Conservation (phyloP, 2,329 filamentous ascomycete genomes). For the Cladobotryum mycophilum region DNA sequence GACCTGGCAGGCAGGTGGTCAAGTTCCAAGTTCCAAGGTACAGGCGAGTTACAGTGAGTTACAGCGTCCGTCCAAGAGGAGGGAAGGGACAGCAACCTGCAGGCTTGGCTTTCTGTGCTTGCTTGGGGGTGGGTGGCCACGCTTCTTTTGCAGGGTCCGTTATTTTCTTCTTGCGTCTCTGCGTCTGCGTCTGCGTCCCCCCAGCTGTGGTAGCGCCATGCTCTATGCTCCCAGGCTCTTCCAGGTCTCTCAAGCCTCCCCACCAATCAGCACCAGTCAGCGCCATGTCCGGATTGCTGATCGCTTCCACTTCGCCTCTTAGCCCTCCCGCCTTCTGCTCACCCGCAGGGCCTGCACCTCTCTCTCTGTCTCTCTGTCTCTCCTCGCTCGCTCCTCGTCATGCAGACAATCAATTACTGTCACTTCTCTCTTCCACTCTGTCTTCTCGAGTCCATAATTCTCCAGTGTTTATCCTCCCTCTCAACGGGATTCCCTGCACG, state of each 20-base stretch:
- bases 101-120: neutral
- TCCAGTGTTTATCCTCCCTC: no score
- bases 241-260: neutral
- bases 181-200: no score
- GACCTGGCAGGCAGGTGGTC: slow-evolving; percentile 3
- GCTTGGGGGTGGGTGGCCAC: neutral
- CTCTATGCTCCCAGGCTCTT: neutral
- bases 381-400: no score
- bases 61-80: neutral
- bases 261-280: slow-evolving; percentile 7
- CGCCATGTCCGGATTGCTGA: slow-evolving; percentile 9
- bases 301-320: slow-evolving; percentile 10
- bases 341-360: neutral
- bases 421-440: no score
- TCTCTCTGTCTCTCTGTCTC: no score
- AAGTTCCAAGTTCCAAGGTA: no score
- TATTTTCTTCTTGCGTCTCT: neutral
- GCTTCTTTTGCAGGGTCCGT: neutral
- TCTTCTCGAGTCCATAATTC: no score
- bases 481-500: no score
- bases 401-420: no score
- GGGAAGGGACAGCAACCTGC: neutral
- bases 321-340: slow-evolving; percentile 4
- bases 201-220: neutral
- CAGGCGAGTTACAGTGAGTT: slow-evolving; percentile 1